Base-by-base conservation (phyloP, 768 basidiomycete genomes). In the Lentinus brumalis region DNA sequence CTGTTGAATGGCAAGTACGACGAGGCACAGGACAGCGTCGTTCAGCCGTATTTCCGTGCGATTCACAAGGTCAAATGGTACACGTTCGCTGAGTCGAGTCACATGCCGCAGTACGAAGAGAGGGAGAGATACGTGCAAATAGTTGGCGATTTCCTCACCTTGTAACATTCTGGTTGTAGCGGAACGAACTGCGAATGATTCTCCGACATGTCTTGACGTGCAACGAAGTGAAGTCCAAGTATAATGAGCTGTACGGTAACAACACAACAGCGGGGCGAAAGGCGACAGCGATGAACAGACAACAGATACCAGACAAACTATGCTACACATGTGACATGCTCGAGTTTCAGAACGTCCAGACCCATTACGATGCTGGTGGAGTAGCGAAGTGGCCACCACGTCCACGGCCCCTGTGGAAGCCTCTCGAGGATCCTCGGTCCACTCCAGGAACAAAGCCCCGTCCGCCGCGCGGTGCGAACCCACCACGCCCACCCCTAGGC, bases 1-100 rank as follows among this genome's bases (percentile, higher is more conserved):
- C 54, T 75, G 1, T 57, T 73, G 46, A 74, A 74, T 57, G 72
- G 74, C 2, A 62, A 64, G 7, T 64, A 68, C 31, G 74, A 75
- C 60, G 59, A 65, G 45, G 70, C 71, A 8, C 70, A 73, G 55
- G 72, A 75, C 62, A 62, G 59, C 53, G 67, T 68, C 18, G 59
- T 70, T 9, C 30, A 11, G 18, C 70, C 70, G 9, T 73, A 66
- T 59, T 70, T 69, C 57, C 40, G 66, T 21, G 50, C 62, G 11
- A 66, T 75, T 38, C 54, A 55, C 29, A 64, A 67, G 38, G 68
- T 66, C 7, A 70, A 69, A 45, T 75, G 74, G 74, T 42, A 68
- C 26, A 71, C 68, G 4, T 73, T 73, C 60, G 67, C 65, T 30
- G 45, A 69, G 5, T 71, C 69, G 5, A 72, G 71, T 44, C 74